These are phyloP conservation scores for Pisolithus albus DNA, from an alignment of 768 basidiomycete species.

Conservation along the genomic window DNA sequence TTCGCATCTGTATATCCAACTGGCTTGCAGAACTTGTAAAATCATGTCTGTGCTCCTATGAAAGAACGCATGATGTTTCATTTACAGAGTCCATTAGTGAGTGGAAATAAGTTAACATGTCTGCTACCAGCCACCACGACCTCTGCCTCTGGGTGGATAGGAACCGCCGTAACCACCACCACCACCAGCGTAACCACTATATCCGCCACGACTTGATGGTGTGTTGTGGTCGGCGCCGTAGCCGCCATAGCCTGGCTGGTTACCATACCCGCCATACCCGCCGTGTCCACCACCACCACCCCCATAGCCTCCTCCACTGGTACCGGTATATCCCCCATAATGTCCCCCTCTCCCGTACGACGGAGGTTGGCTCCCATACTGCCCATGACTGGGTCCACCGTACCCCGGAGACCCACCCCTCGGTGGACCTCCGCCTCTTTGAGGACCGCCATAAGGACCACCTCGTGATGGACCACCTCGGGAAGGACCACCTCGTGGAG, in stretches of 20 bases:
- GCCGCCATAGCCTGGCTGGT: conserved; percentile 15
- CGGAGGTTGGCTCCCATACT: conserved; percentile 12
- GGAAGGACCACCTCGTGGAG: conserved; percentile 5
- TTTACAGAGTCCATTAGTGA: conserved; percentile 5
- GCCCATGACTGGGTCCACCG: conserved; percentile 16
- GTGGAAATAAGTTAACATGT: conserved; percentile 25
- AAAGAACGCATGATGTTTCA: conserved; percentile 3
- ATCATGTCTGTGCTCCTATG: conserved; percentile 3
- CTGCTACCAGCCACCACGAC: conserved; percentile 38
- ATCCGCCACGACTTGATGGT: conserved; percentile 27
- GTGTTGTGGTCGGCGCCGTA: conserved; percentile 6
- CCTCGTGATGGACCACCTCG: conserved; percentile 9
- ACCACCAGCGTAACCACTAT: conserved; percentile 31
- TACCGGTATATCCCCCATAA: neutral
- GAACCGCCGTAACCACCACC: conserved; percentile 24
- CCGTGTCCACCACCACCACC: conserved; percentile 12
- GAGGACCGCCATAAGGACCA: conserved; percentile 2
- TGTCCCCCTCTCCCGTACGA: conserved; percentile 13
- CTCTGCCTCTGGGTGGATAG: conserved; percentile 37
- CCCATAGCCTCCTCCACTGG: conserved; percentile 16
- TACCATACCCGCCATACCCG: conserved; percentile 8
- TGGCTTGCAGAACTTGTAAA: conserved; percentile 12
- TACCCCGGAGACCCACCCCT: conserved; percentile 19
- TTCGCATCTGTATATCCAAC: neutral
- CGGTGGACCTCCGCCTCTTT: neutral